Evolutionary conservation across 345 rosid species (phyloP).

Genomic region (Abelmoschus esculentus): DNA sequence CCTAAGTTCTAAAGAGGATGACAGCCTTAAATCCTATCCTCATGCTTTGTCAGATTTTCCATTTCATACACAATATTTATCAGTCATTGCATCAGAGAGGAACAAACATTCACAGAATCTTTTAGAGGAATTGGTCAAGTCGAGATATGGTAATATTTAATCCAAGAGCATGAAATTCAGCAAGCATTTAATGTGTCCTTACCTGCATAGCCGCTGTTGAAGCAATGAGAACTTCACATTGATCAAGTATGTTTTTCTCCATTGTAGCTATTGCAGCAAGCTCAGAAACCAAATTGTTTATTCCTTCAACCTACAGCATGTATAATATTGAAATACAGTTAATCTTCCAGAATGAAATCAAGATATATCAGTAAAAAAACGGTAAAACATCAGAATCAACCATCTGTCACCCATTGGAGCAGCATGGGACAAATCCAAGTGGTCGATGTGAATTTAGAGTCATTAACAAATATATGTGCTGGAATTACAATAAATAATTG

Average conservation of each 20-base stretch:
- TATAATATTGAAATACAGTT: neutral
- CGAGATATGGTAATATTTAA: neutral
- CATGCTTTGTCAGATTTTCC: neutral
- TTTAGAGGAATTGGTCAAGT: neutral
- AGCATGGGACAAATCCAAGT: neutral
- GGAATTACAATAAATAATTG: neutral
- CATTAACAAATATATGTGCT: neutral
- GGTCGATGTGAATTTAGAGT: neutral
- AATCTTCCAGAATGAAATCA: conserved; percentile 3
- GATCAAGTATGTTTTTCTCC: conserved; percentile 57
- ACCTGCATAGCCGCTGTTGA: conserved; percentile 72
- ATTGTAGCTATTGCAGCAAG: conserved; percentile 48
- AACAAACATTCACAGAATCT: neutral
- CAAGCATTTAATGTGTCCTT: conserved; percentile 10
- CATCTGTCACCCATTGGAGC: neutral
- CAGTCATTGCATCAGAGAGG: neutral
- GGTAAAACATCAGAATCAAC: conserved; percentile 13
- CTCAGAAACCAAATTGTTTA: conserved; percentile 53
- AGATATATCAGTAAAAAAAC: conserved; percentile 22
- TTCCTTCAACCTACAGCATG: conserved; percentile 44
- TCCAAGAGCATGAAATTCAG: neutral
- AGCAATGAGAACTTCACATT: conserved; percentile 64
- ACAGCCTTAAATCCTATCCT: neutral
- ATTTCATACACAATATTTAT: neutral
- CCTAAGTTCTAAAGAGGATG: neutral